Evolutionary conservation across 805 yeast species (phyloP).

Genomic region (Kluyveromyces starmeri): DNA sequence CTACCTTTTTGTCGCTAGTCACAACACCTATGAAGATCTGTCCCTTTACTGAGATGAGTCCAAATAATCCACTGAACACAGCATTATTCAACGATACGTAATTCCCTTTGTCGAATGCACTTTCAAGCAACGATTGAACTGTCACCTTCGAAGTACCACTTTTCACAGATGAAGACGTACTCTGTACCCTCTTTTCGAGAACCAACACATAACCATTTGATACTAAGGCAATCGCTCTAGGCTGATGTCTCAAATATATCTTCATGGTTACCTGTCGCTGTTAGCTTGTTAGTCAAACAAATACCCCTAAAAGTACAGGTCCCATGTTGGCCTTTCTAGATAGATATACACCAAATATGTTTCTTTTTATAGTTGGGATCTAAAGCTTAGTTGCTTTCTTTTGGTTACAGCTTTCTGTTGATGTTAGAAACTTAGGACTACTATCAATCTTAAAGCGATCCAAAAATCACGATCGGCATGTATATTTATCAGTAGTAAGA

Average conservation of each 20-base stretch:
- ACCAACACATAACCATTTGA: conserved; percentile 51
- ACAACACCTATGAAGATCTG: conserved; percentile 50
- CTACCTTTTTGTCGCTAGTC: conserved; percentile 44
- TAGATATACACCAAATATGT: too few species aligned
- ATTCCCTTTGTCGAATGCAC: conserved; percentile 28
- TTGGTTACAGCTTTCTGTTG: too few species aligned
- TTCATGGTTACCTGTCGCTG: conserved; percentile 35
- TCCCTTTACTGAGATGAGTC: conserved; percentile 47
- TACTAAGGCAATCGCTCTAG: conserved; percentile 62
- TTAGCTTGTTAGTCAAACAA: neutral
- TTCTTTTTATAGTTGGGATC: too few species aligned
- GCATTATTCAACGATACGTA: conserved; percentile 34
- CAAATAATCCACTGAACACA: conserved; percentile 48
- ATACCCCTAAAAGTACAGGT: too few species aligned
- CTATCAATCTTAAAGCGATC: too few species aligned
- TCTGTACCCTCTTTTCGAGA: conserved; percentile 34
- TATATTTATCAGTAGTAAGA: too few species aligned
- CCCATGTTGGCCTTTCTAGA: too few species aligned
- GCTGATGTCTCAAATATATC: conserved; percentile 51
- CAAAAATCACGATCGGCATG: too few species aligned
- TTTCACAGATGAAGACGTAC: conserved; percentile 18
- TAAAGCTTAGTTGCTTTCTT: too few species aligned
- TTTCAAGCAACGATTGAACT: conserved; percentile 47
- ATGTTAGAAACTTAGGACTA: too few species aligned
- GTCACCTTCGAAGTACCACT: conserved; percentile 30